Evolutionary conservation across 2,329 filamentous ascomycete genomes (phyloP), one percentile per base, ranked within the genome.

Genomic region (Elsinoe perseae): DNA sequence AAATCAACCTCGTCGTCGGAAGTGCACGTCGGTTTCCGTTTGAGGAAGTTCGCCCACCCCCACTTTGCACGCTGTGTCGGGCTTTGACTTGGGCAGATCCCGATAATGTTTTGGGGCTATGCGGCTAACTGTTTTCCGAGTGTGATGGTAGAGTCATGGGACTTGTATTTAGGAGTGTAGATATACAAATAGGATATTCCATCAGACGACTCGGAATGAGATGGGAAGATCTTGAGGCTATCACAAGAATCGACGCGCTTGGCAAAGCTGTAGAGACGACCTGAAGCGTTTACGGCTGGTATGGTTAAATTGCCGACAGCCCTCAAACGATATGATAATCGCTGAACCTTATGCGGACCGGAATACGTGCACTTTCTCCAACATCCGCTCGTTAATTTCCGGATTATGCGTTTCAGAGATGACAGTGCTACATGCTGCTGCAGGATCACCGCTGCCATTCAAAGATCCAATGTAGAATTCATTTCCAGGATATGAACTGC

Each of bases 391-490:
- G 27, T 69, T 69, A 5, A 67, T 60, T 28, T 66, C 46, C 9
- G 66, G 65, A 56, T 68, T 68, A 43, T 68, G 67, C 56, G 68
- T 50, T 57, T 69, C 65, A 6, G 58, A 63, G 40, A 69, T 66
- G 1, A 65, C 68, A 54, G 65, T 66, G 60, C 65, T 67, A 57
- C 66, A 68, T 38, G 66, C 67, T 3, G 66, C 67, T 5, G 66
- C 67, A 14, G 67, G 66, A 62, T 69, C 67, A 4, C 66, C 64
- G 14, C 61, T 64, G 0, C 60, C 64, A 3, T 54, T 32, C 42
- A 70, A 52, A 25, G 57, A 59, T 0, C 66, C 65, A 7, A 56
- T 32, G 65, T 67, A 70, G 48, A 67, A 70, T 57, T 70, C 66
- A 43, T 70, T 69, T 2, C 68, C 66, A 1, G 66, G 66, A 48